A percentile compares a stretch with the other conserved stretches of the same genome.
Conservation (phyloP, 805 yeast genomes). For the Cyberlindnera maclurae region DNA sequence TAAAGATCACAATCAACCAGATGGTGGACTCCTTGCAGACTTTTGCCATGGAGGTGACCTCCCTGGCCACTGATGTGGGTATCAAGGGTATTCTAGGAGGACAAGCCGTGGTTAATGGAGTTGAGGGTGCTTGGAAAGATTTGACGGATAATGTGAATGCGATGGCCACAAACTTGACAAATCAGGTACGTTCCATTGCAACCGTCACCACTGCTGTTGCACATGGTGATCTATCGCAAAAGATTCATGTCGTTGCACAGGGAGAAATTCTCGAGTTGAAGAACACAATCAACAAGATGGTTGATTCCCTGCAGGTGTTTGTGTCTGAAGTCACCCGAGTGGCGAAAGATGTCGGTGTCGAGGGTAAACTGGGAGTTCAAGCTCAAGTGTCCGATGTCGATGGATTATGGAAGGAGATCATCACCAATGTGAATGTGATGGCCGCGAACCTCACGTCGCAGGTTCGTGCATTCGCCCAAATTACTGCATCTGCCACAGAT, state of each 20-base stretch:
- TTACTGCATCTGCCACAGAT: constrained; percentile 90
- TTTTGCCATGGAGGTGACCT: constrained; percentile 81
- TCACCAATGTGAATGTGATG: constrained; percentile 89
- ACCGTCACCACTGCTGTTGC: constrained; percentile 92
- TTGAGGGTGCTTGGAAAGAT: constrained; percentile 89
- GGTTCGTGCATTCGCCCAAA: constrained; percentile 89
- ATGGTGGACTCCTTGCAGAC: constrained; percentile 90
- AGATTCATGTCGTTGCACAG: constrained; percentile 83
- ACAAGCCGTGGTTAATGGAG: constrained; percentile 85
- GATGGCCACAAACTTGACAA: constrained; percentile 86
- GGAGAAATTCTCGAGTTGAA: constrained; percentile 85
- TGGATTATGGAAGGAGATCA: constrained; percentile 88
- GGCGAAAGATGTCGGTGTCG: constrained; percentile 89
- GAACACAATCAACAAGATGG: constrained; percentile 86
- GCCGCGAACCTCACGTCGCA: constrained; percentile 90
- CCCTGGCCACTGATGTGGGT: constrained; percentile 90
- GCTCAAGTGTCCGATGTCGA: constrained; percentile 89
- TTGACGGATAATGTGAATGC: constrained; percentile 87
- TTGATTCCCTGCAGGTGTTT: constrained; percentile 80
- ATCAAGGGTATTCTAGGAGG: constrained; percentile 89
- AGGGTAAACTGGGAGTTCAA: constrained; percentile 87
- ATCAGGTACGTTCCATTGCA: constrained; percentile 89
- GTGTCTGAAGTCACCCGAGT: constrained; percentile 86
- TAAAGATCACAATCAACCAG: constrained; percentile 80
- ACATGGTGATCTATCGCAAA: constrained; percentile 85